Evolutionary conservation across 495 filamentous ascomycete genomes (phyloP).

Genomic region (Hyphodiscus hymeniophilus): DNA sequence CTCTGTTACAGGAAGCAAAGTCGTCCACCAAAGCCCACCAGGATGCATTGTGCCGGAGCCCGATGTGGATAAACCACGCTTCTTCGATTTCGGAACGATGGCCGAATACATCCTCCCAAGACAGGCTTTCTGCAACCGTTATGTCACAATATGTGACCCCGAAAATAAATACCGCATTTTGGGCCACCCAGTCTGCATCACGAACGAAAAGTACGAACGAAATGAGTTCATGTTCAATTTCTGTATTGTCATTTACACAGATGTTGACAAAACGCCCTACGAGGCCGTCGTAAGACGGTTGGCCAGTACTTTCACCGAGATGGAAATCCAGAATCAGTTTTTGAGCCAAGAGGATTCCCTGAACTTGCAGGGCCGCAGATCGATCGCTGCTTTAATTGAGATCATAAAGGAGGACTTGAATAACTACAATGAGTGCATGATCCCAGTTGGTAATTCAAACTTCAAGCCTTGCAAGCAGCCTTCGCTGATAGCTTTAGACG

Average conservation of each 20-base stretch:
- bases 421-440: slow-evolving; percentile 97
- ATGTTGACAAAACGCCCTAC: slow-evolving; percentile 50
- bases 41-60: slow-evolving; percentile 63
- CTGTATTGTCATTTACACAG: slow-evolving; percentile 65
- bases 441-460: slow-evolving; percentile 65
- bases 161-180: slow-evolving; percentile 73
- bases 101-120: slow-evolving; percentile 88
- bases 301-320: slow-evolving; percentile 71
- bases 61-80: slow-evolving; percentile 44
- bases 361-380: slow-evolving; percentile 38
- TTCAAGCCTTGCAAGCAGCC: not conserved
- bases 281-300: slow-evolving; percentile 79
- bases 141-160: slow-evolving; percentile 65
- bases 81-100: slow-evolving; percentile 76
- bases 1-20: slow-evolving; percentile 57
- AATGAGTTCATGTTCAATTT: slow-evolving; percentile 99
- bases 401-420: slow-evolving; percentile 92
- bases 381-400: slow-evolving; percentile 78
- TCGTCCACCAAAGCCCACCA: slow-evolving; percentile 65
- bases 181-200: slow-evolving; percentile 83
- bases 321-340: slow-evolving; percentile 82
- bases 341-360: slow-evolving; percentile 47
- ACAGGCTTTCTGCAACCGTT: slow-evolving; percentile 81
- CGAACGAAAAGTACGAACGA: slow-evolving; percentile 63
- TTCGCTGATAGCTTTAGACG: slow-evolving; percentile 43